phyloP scores from a whole-genome alignment of 2,329 filamentous ascomycete genomes.

The Colletotrichum simmondsii region DNA sequence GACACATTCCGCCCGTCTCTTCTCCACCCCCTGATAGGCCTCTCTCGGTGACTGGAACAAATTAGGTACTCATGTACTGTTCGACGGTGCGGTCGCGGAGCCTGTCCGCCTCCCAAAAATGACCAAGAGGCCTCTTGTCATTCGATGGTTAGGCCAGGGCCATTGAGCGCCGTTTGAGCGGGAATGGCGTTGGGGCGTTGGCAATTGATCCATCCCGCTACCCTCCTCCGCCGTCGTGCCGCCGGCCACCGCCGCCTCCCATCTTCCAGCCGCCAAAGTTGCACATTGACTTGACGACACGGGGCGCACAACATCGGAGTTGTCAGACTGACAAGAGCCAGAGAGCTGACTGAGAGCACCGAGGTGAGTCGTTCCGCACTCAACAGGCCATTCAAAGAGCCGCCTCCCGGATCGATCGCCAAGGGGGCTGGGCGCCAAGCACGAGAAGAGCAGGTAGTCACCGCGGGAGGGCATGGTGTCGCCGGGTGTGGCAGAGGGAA shows the following conservation, averaged over 20 bases:
- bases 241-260: neutral
- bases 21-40: slow-evolving; percentile 29
- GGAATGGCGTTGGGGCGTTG: neutral
- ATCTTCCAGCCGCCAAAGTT: neutral
- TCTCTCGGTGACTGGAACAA: slow-evolving; percentile 15
- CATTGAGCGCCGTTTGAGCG: neutral
- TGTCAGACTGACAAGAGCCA: neutral
- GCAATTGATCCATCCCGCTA: slow-evolving; percentile 22
- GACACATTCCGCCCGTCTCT: neutral
- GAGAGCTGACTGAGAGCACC: neutral
- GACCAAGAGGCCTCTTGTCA: neutral
- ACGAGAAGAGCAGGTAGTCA: neutral
- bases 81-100: neutral
- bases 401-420: slow-evolving; percentile 27
- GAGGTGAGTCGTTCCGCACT: neutral
- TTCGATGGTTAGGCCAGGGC: neutral
- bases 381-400: neutral
- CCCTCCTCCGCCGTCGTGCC: neutral
- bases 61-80: neutral
- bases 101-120: neutral
- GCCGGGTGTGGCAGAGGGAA: neutral
- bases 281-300: neutral
- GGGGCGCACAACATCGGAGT: neutral
- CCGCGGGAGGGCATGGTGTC: neutral
- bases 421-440: slow-evolving; percentile 25